Evolutionary conservation across 306 rosid genomes (phyloP), one percentile per base, ranked within the genome.

Genomic region (Neltuma alba): DNA sequence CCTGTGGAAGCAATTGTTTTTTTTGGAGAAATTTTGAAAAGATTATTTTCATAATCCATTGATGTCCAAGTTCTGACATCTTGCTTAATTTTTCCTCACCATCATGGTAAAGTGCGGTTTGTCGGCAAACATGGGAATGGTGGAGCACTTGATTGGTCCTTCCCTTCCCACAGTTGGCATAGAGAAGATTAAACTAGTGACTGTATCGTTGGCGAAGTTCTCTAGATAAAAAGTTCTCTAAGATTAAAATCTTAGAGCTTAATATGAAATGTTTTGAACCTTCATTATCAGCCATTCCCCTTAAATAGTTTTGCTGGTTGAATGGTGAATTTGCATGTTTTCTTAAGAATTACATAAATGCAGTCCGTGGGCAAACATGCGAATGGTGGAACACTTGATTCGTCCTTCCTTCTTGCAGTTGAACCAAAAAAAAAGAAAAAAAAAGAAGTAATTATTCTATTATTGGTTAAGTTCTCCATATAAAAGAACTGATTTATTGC

Each of bases 21-120:
- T 47, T 65, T 69, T 4, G 65, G 76, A 79, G 80, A 79, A 76
- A 66, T 76, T 33, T 76, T n/a, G 28, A 41, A 72, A 20, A 50
- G 72, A 57, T 23, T 57, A 57, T 72, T 33, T 76, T 64, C 72
- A 66, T 76, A 45, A 76, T 80, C 58, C 16, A 65, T 72, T 72
- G n/a, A 60, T 65, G 50, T 65, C 27, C 77, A 38, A 47, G 76
- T 79, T 78, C 28, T 58, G 47, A 44, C 65, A 50, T 85, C 82
- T 65, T 30, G 64, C 63, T 71, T 61, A 48, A 33, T 70, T 76
- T 67, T 78, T 44, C 76, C 58, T 36, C 79, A 66, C 23, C 79
- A 74, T 75, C 79, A 45, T 52, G 74, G 40, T 55, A 34, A 69
- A 47, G 38, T 58, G 21, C 14, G 14, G 38, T 70, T 14, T 70